Percentiles rank a stretch among this genome's conserved stretches.
Conservation (phyloP, 352 stramenopile genomes). For the Pythium phragmiticola region DNA sequence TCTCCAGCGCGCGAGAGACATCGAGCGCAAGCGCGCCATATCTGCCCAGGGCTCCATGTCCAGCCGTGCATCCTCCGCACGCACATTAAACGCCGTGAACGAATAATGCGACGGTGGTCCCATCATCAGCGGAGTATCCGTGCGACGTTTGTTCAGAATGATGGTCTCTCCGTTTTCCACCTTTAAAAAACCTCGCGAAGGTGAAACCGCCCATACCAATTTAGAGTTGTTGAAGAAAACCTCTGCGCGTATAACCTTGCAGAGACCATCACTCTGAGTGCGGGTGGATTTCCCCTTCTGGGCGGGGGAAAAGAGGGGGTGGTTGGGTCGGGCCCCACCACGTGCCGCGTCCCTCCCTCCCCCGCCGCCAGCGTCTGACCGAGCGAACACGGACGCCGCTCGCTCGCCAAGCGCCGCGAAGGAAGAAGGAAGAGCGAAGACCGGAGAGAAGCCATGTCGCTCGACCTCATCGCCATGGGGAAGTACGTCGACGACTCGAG, state of each 20-base stretch:
- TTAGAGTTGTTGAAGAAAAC: conserved; percentile 6
- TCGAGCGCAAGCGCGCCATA: conserved; percentile 34
- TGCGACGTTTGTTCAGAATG: conserved; percentile 17
- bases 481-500: conserved; percentile 78
- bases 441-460: conserved; percentile 44
- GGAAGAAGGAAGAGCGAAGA: neutral
- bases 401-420: neutral
- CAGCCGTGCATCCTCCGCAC: conserved; percentile 1
- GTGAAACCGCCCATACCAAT: conserved; percentile 25
- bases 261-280: conserved; percentile 31
- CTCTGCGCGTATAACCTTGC: conserved; percentile 25
- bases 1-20: conserved; percentile 58
- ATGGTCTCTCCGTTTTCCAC: conserved; percentile 25
- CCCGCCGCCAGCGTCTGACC: conserved; percentile 13
- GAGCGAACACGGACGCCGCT: neutral
- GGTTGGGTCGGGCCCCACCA: conserved; percentile 22
- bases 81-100: conserved; percentile 22
- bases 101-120: conserved; percentile 5
- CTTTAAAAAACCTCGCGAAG: conserved; percentile 24
- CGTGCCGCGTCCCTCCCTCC: conserved; percentile 19
- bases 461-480: conserved; percentile 76
- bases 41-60: conserved; percentile 4
- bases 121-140: neutral
- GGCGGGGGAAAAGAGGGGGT: conserved; percentile 15
- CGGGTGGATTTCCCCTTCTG: conserved; percentile 23